Evolutionary conservation across 2,329 filamentous ascomycete genomes (phyloP).

Genomic region (Pseudogymnoascus sp.): DNA sequence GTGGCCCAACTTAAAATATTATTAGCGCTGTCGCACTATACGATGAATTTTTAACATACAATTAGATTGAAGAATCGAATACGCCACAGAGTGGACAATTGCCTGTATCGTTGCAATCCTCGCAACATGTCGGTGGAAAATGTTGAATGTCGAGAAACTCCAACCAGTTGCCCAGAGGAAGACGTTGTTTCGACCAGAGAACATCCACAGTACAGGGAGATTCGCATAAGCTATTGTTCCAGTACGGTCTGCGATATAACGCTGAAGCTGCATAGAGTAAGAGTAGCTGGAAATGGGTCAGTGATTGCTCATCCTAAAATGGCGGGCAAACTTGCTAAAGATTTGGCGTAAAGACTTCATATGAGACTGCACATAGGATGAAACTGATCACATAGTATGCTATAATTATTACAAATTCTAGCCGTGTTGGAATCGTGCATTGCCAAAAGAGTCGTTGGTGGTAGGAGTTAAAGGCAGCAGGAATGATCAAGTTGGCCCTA

Average conservation of each 20-base stretch:
- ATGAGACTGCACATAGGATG: conserved; percentile 30
- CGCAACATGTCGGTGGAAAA: conserved; percentile 60
- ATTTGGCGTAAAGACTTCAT: conserved; percentile 25
- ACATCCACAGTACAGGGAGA: conserved; percentile 57
- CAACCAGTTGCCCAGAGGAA: conserved; percentile 60
- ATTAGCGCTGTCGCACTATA: conserved; percentile 24
- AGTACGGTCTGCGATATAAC: conserved; percentile 54
- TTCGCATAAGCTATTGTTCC: conserved; percentile 57
- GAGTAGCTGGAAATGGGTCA: conserved; percentile 28
- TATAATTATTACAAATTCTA: conserved; percentile 35
- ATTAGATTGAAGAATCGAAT: conserved; percentile 33
- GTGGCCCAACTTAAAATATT: not conserved
- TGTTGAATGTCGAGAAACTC: conserved; percentile 58
- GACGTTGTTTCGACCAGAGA: conserved; percentile 58
- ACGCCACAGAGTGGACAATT: conserved; percentile 53
- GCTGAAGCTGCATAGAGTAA: conserved; percentile 31
- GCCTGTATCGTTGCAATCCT: conserved; percentile 53
- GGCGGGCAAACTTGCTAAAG: conserved; percentile 10
- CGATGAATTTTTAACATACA: conserved; percentile 32
- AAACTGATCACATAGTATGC: conserved; percentile 34
- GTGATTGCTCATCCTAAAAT: not conserved
- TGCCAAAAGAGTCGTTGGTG: conserved; percentile 2
- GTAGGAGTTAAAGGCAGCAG: not conserved
- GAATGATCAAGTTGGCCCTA: conserved; percentile 5
- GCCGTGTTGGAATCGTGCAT: conserved; percentile 36